Base-by-base conservation (phyloP, 2,329 filamentous ascomycete genomes). In the Ophiobolus disseminans region DNA sequence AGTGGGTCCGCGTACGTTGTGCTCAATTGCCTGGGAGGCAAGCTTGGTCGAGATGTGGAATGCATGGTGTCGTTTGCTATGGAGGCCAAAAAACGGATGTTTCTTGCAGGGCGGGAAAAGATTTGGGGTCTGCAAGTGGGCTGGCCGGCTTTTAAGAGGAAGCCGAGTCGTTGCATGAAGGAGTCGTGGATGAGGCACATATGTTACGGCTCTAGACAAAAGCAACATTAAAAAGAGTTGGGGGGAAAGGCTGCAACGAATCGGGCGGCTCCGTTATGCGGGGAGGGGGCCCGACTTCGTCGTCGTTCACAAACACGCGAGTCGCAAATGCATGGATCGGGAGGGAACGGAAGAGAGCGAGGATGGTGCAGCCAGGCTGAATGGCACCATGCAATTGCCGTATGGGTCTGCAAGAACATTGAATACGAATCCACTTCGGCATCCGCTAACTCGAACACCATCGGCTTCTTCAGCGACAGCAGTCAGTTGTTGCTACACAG, bases 1-100 rank as follows among this genome's bases (percentile, higher is more conserved):
- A 34, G n/a, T 20, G 41, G 30, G 21, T 21, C 28, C n/a, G 51
- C 71, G 44, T 50, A 73, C 66, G 72, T 70, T 40, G 73, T 74
- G 61, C 64, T 70, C 52, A 73, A 54, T 45, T 73, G 71, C 55
- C 75, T 68, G 57, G 54, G 62, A 57, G 56, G 62, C 55, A 50
- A 63, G 54, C 55, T 69, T 69, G 61, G 74, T 57, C 65, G 72
- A 69, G 40, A 68, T 64, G 72, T 59, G 60, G 69, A 59, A 55
- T 69, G 55, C 62, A 72, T 71, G 48, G 58, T 61, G 50, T 66
- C 58, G 32, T 52, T 52, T 58, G 69, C 63, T 50, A 73, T 48
- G 32, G 72, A 65, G 49, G 72, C 69, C 68, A 74, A 62, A 23
- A 32, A 65, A 55, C 68, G 67, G 31, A 40, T 37, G 35, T 46